Evolutionary conservation across 768 basidiomycete genomes (phyloP).

Genomic region (Exsudoporus frostii): DNA sequence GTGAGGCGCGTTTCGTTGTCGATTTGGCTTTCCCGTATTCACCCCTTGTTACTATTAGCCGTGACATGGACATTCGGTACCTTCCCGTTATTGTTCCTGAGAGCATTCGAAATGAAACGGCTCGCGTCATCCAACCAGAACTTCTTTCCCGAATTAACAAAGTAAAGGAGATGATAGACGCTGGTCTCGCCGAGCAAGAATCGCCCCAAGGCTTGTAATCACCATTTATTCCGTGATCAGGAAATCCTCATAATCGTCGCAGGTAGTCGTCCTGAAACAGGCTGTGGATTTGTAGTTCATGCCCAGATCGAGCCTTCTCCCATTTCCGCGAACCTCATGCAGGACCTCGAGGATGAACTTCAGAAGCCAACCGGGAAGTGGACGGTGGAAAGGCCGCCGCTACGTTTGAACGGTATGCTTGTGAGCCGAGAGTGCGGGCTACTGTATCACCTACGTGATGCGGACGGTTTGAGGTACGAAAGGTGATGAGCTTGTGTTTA

Average conservation of each 20-base stretch:
- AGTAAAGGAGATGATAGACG: slow-evolving; percentile 59
- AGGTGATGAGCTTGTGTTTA: not conserved
- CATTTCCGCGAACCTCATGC: slow-evolving; percentile 54
- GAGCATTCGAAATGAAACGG: slow-evolving; percentile 53
- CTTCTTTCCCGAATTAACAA: slow-evolving; percentile 55
- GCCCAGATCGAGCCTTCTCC: slow-evolving; percentile 58
- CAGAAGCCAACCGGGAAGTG: slow-evolving; percentile 70
- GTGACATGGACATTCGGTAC: slow-evolving; percentile 59
- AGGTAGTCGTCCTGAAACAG: slow-evolving; percentile 48
- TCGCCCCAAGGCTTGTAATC: slow-evolving; percentile 29
- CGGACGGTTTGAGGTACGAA: slow-evolving; percentile 65
- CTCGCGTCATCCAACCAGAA: slow-evolving; percentile 56
- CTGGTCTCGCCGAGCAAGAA: slow-evolving; percentile 61
- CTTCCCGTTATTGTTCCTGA: slow-evolving; percentile 66
- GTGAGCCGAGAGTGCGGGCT: slow-evolving; percentile 81
- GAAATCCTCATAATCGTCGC: not conserved
- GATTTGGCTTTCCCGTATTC: not conserved
- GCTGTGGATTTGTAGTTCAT: slow-evolving; percentile 65
- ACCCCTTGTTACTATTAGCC: slow-evolving; percentile 39
- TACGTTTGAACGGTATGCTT: slow-evolving; percentile 61
- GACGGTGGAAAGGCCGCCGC: slow-evolving; percentile 53
- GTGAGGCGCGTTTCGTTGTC: slow-evolving; percentile 37
- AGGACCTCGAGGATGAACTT: slow-evolving; percentile 70
- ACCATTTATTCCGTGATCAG: not conserved
- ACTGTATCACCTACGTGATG: slow-evolving; percentile 60